Base-by-base conservation (phyloP, 371 early-diverging fungal genomes). In the Actinomucor elegans region DNA sequence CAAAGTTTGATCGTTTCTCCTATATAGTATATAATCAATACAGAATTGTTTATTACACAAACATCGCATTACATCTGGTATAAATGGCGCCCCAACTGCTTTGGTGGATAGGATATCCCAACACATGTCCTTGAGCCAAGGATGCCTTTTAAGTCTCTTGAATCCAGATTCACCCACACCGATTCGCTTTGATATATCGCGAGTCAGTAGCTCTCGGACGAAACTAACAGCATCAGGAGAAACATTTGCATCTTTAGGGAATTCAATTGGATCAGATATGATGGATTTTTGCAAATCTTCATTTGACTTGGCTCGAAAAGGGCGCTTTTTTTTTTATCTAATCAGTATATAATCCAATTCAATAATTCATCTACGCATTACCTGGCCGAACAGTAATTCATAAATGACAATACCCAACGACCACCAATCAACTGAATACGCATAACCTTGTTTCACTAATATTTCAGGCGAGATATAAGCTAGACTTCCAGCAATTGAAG, bases 341-440 rank as follows among this genome's bases (percentile, higher is more conserved):
- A n/a, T n/a, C n/a, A n/a, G 29, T 12, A 24, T 5, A 15, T 10
- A 44, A 43, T 0, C 24, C 12, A 15, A n/a, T 18, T 17, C 14
- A 24, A 4, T 12, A 41, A 11, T 4, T 45, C 31, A 45, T 1
- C 9, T 31, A 2, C 4, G 32, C 4, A 31, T 20, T 61, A 61
- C 61, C 35, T 61, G 43, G 14, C 61, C 61, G 36, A 46, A 61
- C 15, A 61, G 27, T 0, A 61, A 46, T 15, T 61, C 94, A 65
- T 86, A 96, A 34, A 89, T 67, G n/a, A 89, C 71, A 27, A 96
- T 86, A 8, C 95, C 97, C 17, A 95, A 61, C 43, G 86, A 80
- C 97, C 97, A 98, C 90, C 94, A 93, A 69, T 98, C 93, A 0
- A 89, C 83, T 0, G 85, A 77, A n/a, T 69, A 65, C 24, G 71